Evolutionary conservation across 352 stramenopile species (phyloP), one percentile per base, ranked within the genome.

Genomic region (Phytopythium vexans): DNA sequence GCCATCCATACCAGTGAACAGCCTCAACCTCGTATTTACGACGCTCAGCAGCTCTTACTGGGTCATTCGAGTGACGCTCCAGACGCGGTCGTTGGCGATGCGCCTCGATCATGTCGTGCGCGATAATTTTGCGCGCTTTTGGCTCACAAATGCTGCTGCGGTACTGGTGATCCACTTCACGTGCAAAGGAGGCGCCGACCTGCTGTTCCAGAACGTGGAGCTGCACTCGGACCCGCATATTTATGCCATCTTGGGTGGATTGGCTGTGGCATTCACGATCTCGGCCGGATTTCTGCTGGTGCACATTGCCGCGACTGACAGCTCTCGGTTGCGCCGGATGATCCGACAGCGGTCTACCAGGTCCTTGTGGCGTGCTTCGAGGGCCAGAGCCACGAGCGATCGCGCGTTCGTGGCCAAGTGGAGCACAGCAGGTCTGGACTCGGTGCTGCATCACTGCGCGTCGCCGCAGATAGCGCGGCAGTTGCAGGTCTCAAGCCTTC

Each of bases 181-280:
- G 15, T 73, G 61, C 55, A 77, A 74, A 32, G 45, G 52, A 3
- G 51, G 41, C 12, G 48, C 58, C 7, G 60, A 77, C 50, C 42
- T 56, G 2, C 1, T 74, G 0, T 49, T 68, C n/a, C 34, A 60
- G 16, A 72, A 73, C 9, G 58, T 64, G 0, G 58, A 66, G 27
- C 33, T 77, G 8, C 68, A 50, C 48, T 74, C 62, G 0, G 68
- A 77, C 11, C 64, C 68, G 27, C 68, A 77, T 21, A 35, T 77
- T 21, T 77, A 72, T 55, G 68, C 68, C n/a, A 72, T 77, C 3
- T 60, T 70, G 16, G 61, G 64, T 3, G 62, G 64, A 8, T 41
- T 73, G 16, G 38, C 60, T 1, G 50, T 77, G 7, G 56, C 64
- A 1, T 37, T 70, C 14, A 41, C 71, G 4, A 68, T 74, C 14